These are phyloP conservation scores for Fusarium gaditjirri DNA, from an alignment of 2,329 filamentous ascomycete genomes.

Conservation along the genomic window DNA sequence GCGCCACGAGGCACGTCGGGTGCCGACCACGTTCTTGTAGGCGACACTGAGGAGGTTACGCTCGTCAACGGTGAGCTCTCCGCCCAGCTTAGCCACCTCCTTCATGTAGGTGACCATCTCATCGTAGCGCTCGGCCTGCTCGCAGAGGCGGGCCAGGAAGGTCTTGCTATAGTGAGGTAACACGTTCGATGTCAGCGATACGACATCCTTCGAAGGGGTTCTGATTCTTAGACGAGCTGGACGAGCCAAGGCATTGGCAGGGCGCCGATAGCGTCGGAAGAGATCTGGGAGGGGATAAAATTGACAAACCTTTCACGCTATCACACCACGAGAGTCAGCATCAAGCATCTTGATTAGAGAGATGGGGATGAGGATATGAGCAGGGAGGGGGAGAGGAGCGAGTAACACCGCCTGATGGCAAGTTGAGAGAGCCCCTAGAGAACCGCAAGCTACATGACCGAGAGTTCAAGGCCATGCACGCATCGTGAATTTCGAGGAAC, in stretches of 20 bases:
- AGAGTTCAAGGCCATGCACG: slow-evolving; percentile 2
- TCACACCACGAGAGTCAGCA: slow-evolving; percentile 52
- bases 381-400: not conserved
- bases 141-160: slow-evolving; percentile 99
- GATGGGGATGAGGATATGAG: slow-evolving; percentile 18
- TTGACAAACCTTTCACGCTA: slow-evolving; percentile 76
- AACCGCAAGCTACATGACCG: slow-evolving; percentile 8
- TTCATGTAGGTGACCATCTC: slow-evolving; percentile 99
- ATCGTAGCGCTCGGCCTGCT: slow-evolving; percentile 99
- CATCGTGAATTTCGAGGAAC: slow-evolving; percentile 7
- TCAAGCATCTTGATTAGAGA: slow-evolving; percentile 26
- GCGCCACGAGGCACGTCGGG: slow-evolving; percentile 97
- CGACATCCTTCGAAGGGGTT: slow-evolving; percentile 35
- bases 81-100: slow-evolving; percentile 92
- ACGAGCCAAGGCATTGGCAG: slow-evolving; percentile 28
- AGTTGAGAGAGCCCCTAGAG: not conserved
- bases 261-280: slow-evolving; percentile 22
- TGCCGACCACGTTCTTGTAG: slow-evolving; percentile 99
- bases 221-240: slow-evolving; percentile 29
- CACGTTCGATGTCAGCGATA: slow-evolving; percentile 44
- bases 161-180: slow-evolving; percentile 79
- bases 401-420: not conserved
- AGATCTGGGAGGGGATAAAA: slow-evolving; percentile 25
- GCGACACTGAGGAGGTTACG: slow-evolving; percentile 98
- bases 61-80: slow-evolving; percentile 93